Conservation (phyloP, 345 rosid genomes). For the Syzygium grande region DNA sequence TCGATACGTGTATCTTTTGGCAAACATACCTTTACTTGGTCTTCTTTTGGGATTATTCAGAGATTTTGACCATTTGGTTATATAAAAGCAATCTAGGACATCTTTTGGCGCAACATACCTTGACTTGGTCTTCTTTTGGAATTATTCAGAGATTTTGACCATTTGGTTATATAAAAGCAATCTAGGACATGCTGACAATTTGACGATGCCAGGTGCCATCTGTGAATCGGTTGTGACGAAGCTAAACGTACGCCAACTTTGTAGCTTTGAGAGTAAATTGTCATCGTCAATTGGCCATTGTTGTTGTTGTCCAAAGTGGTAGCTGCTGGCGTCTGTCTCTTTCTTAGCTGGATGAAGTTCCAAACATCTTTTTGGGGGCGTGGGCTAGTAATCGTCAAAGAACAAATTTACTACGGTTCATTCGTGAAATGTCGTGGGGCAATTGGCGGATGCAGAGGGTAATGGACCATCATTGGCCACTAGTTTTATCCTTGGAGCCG, state of each 20-base stretch:
- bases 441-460: no score
- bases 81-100: neutral
- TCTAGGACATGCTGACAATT: neutral
- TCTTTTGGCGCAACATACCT: no score
- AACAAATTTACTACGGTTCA: neutral
- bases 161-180: no score
- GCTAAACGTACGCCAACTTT: no score
- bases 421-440: neutral
- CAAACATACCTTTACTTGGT: neutral
- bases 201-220: neutral
- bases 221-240: no score
- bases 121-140: no score
- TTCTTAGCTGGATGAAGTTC: neutral
- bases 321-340: neutral
- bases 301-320: no score
- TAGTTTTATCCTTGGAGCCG: no score
- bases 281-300: no score
- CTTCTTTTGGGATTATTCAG: neutral
- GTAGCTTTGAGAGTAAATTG: no score
- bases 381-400: neutral
- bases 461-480: no score
- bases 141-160: no score
- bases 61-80: neutral
- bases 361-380: neutral
- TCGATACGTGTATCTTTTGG: neutral